phyloP scores from a whole-genome alignment of 1,139 yeast genomes.

The Suhomyces yuchorum region DNA sequence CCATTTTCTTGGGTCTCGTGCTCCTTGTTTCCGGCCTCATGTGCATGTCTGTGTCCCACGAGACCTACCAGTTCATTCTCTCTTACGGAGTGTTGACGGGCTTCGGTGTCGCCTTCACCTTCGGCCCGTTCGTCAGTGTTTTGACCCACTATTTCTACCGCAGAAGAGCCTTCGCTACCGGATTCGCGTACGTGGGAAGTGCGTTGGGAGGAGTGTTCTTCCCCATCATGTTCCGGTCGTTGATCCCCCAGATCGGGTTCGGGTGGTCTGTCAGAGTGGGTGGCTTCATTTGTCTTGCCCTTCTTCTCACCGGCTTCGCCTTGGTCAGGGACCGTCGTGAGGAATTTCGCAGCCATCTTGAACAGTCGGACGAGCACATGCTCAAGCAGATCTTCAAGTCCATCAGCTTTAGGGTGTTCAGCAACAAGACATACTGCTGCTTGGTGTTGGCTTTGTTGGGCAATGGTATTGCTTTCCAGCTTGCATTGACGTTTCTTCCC shows the following conservation, averaged over 20 bases:
- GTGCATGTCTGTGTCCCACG: constrained; percentile 24
- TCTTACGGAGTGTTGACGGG: constrained; percentile 27
- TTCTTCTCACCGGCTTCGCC: constrained; percentile 20
- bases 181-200: constrained; percentile 31
- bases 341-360: constrained; percentile 18
- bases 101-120: constrained; percentile 29
- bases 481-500: constrained; percentile 30
- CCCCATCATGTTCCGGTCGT: constrained; percentile 26
- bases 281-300: constrained; percentile 25
- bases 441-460: constrained; percentile 33
- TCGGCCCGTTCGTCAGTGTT: constrained; percentile 27
- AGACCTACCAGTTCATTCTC: constrained; percentile 30
- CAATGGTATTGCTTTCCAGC: constrained; percentile 34
- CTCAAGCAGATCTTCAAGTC: constrained; percentile 24
- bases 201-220: constrained; percentile 33
- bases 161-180: constrained; percentile 29
- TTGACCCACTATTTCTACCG: constrained; percentile 28
- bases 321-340: constrained; percentile 26
- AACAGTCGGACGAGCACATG: constrained; percentile 4
- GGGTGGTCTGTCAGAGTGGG: constrained; percentile 33
- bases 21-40: constrained; percentile 27
- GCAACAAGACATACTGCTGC: constrained; percentile 27
- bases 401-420: constrained; percentile 30
- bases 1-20: constrained; percentile 21
- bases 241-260: constrained; percentile 30